phyloP scores from a whole-genome alignment of 116 monocot genomes.

The Trichopus zeylanicus region DNA sequence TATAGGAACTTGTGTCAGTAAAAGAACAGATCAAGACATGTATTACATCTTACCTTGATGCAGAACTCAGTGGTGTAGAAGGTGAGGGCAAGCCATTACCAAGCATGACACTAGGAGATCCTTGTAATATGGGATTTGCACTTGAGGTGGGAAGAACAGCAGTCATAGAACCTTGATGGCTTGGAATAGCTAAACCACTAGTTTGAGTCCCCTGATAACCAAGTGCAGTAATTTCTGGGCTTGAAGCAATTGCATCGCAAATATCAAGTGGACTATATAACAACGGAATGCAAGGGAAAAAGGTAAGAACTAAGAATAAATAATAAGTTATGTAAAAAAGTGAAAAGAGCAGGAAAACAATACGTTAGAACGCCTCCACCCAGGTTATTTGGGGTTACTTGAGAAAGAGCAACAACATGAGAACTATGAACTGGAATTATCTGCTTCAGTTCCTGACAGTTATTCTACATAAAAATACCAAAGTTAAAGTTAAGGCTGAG shows the following conservation, averaged over 20 bases:
- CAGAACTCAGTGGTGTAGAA: slow-evolving; percentile 36
- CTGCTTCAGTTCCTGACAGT: slow-evolving; percentile 53
- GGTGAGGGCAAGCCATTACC: slow-evolving; percentile 49
- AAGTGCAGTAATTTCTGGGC: slow-evolving; percentile 35
- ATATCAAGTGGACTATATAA: slow-evolving; percentile 80
- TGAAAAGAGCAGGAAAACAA: not conserved
- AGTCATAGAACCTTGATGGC: slow-evolving; percentile 44
- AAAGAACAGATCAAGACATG: not conserved
- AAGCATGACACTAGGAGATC: slow-evolving; percentile 58
- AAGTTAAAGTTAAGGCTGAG: slow-evolving; percentile 1
- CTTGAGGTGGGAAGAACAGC: slow-evolving; percentile 50
- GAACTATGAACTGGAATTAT: slow-evolving; percentile 60
- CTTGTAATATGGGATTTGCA: slow-evolving; percentile 40
- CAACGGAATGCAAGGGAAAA: not conserved
- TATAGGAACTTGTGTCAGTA: not conserved
- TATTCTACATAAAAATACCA: slow-evolving; percentile 36
- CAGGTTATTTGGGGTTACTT: slow-evolving; percentile 74
- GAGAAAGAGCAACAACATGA: slow-evolving; percentile 75
- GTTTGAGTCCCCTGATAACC: slow-evolving; percentile 60
- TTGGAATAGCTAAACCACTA: slow-evolving; percentile 36
- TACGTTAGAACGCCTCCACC: slow-evolving; percentile 62
- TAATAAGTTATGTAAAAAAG: not conserved
- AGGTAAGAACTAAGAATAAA: not conserved
- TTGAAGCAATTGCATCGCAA: slow-evolving; percentile 54
- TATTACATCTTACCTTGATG: slow-evolving; percentile 50